Evolutionary conservation across 768 basidiomycete species (phyloP).

Genomic region (Pleurotus ostreatus): DNA sequence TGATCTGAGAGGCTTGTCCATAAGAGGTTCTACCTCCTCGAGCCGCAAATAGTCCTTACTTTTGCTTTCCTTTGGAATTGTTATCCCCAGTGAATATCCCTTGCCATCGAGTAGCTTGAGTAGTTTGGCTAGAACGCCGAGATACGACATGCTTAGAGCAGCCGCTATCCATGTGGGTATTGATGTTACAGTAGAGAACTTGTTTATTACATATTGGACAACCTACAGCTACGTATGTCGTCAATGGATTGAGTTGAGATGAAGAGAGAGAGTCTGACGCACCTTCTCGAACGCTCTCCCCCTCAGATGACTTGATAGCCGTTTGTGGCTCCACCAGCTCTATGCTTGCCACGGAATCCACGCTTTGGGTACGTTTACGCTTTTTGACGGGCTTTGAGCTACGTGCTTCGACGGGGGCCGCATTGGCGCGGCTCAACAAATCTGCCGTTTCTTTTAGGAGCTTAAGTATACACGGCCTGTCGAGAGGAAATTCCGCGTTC

Average conservation of each 20-base stretch:
- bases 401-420: neutral
- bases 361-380: slow-evolving; percentile 24
- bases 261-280: slow-evolving; percentile 6
- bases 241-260: neutral
- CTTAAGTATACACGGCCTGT: slow-evolving; percentile 40
- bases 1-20: slow-evolving; percentile 15
- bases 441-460: slow-evolving; percentile 32
- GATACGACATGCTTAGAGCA: slow-evolving; percentile 34
- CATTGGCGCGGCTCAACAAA: neutral
- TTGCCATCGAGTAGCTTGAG: neutral
- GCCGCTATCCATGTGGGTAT: slow-evolving; percentile 62
- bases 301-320: neutral
- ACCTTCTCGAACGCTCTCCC: neutral
- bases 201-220: slow-evolving; percentile 61
- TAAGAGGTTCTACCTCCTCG: neutral
- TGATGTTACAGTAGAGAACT: slow-evolving; percentile 47
- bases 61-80: slow-evolving; percentile 41
- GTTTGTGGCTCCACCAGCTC: slow-evolving; percentile 19
- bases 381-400: slow-evolving; percentile 25
- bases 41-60: slow-evolving; percentile 11
- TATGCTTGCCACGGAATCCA: slow-evolving; percentile 14
- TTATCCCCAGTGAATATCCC: slow-evolving; percentile 15
- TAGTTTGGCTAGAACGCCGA: slow-evolving; percentile 17
- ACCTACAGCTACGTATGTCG: slow-evolving; percentile 32
- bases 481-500: neutral